Conservation (phyloP, 2,329 filamentous ascomycete genomes). For the Cercospora sp. region DNA sequence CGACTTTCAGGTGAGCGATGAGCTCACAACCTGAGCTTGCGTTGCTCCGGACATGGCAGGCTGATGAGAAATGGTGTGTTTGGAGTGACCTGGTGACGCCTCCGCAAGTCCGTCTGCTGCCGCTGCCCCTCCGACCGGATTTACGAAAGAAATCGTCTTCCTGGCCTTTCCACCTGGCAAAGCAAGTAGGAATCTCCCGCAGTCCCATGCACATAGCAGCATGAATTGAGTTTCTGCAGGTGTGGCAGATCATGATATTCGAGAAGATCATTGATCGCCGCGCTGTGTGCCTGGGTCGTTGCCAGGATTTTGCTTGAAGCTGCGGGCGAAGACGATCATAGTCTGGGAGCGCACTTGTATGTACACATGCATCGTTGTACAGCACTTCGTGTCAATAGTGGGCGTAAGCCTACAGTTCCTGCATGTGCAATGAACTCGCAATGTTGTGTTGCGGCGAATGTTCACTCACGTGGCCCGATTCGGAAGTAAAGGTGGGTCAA, state of each 20-base stretch:
- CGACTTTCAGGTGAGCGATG: background rate
- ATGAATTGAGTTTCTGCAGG: background rate
- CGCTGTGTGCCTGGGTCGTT: background rate
- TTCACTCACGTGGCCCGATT: background rate
- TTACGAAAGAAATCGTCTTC: background rate
- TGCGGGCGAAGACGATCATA: background rate
- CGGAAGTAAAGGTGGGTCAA: background rate
- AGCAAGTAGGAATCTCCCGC: background rate
- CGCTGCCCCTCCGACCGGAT: background rate
- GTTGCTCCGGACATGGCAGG: background rate
- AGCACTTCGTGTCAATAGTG: too few relatives aligned
- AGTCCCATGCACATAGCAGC: background rate
- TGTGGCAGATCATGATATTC: background rate
- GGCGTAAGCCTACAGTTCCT: too few relatives aligned
- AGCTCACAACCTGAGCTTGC: background rate
- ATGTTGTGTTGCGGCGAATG: background rate
- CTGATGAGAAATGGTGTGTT: background rate
- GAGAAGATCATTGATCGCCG: background rate
- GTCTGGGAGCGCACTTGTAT: background rate
- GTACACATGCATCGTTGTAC: background rate
- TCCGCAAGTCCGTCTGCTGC: constrained; percentile 8
- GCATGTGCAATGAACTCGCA: too few relatives aligned
- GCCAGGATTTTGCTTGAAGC: background rate
- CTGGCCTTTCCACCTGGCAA: background rate
- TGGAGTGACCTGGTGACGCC: background rate